These are phyloP conservation scores for Pestalotiopsis sp. DNA, from an alignment of 2,329 filamentous ascomycete genomes.

Conservation along the genomic window DNA sequence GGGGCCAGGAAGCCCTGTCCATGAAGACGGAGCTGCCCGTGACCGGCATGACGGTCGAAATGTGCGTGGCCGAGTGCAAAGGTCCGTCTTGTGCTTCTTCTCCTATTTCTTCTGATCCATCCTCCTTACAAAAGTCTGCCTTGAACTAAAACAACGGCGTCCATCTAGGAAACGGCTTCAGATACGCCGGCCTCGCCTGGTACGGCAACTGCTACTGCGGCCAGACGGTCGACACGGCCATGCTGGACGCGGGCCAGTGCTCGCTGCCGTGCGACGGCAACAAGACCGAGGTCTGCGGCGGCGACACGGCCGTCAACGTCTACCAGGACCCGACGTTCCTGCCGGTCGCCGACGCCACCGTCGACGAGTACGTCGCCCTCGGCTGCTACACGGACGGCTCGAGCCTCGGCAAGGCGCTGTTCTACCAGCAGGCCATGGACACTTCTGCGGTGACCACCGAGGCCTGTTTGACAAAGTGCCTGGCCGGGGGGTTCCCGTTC, in stretches of 20 bases:
- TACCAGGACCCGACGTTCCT: constrained; percentile 53
- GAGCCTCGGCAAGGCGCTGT: constrained; percentile 45
- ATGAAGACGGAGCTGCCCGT: constrained; percentile 43
- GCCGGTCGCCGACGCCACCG: constrained; percentile 42
- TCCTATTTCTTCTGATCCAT: not conserved
- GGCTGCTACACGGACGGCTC: constrained; percentile 62
- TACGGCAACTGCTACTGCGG: constrained; percentile 58
- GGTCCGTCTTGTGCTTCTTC: constrained; percentile 28
- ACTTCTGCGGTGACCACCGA: constrained; percentile 42
- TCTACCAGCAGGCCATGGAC: constrained; percentile 43
- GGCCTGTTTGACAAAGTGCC: constrained; percentile 46
- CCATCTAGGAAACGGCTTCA: constrained; percentile 46
- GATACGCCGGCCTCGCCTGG: constrained; percentile 54
- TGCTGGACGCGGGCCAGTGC: constrained; percentile 56
- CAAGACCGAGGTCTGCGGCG: constrained; percentile 49
- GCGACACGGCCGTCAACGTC: constrained; percentile 48
- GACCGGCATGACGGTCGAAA: constrained; percentile 49
- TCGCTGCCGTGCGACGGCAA: constrained; percentile 57
- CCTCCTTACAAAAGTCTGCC: not conserved
- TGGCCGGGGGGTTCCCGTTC: constrained; percentile 46
- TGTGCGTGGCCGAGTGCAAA: constrained; percentile 53
- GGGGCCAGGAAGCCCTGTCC: constrained; percentile 36
- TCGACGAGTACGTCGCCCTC: constrained; percentile 58
- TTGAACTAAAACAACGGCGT: no score
- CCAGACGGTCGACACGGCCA: constrained; percentile 54